phyloP scores from a whole-genome alignment of 129 eudicot genomes.

The Saussurea involucrata region DNA sequence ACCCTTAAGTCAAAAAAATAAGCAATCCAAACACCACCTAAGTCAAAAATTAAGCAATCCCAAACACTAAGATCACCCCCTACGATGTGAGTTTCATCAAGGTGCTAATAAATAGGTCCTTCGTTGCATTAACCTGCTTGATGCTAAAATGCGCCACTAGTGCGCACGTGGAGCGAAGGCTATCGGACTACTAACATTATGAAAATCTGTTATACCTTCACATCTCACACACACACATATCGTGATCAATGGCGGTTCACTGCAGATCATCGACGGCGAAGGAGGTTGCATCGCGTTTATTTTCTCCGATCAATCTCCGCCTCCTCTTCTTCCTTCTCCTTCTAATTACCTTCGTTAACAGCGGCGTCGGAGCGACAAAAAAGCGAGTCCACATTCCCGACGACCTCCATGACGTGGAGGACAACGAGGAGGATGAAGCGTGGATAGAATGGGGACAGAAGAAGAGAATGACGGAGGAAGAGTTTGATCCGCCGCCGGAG shows the following conservation, averaged over 20 bases:
- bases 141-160: constrained; percentile 1
- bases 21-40: no score
- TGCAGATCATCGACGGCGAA: not conserved
- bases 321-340: constrained; percentile 21
- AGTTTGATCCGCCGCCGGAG: constrained; percentile 63
- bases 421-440: constrained; percentile 87
- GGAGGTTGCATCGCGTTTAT: not conserved
- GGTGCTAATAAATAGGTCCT: no score
- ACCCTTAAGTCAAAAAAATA: no score
- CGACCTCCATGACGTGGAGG: constrained; percentile 84
- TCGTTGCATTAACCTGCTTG: not conserved
- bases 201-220: constrained; percentile 1
- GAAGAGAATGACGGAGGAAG: constrained; percentile 33
- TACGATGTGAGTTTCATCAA: no score
- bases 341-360: constrained; percentile 28
- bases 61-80: no score
- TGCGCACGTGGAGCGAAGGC: not conserved
- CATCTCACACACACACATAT: not conserved
- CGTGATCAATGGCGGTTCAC: constrained; percentile 20
- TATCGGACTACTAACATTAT: not conserved
- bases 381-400: constrained; percentile 59
- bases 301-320: constrained; percentile 8
- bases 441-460: constrained; percentile 89
- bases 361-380: constrained; percentile 36
- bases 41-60: no score